These are phyloP conservation scores for Leccinum ochraceum DNA, from an alignment of 768 basidiomycete genomes.

Conservation along the genomic window DNA sequence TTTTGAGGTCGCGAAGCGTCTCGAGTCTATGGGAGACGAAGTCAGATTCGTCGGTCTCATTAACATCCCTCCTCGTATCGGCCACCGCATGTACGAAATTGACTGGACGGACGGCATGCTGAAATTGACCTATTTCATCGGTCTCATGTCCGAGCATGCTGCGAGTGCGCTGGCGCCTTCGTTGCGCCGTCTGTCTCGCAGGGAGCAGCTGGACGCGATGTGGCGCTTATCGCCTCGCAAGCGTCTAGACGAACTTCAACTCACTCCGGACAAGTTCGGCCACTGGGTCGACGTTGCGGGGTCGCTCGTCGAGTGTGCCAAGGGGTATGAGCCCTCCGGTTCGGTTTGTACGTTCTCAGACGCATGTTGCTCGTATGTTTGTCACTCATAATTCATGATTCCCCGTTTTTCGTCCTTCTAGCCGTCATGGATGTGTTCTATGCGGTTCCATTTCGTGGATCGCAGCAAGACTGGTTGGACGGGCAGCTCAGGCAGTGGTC, in stretches of 20 bases:
- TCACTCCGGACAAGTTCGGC: background rate
- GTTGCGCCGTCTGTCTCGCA: background rate
- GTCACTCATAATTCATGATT: background rate
- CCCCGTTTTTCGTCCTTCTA: background rate
- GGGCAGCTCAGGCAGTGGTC: constrained; percentile 21
- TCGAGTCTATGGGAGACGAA: background rate
- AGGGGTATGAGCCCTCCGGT: constrained; percentile 1
- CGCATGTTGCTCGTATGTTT: background rate
- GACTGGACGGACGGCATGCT: background rate
- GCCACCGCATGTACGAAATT: background rate
- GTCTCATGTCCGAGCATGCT: background rate
- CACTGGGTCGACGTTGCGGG: background rate
- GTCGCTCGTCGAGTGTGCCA: background rate
- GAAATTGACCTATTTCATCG: background rate
- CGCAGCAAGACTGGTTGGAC: constrained; percentile 23
- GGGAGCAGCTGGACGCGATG: background rate
- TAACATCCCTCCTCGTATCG: background rate
- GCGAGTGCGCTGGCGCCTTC: background rate
- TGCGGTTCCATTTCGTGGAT: constrained; percentile 16
- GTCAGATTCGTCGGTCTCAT: background rate
- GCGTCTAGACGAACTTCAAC: background rate
- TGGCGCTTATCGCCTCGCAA: background rate
- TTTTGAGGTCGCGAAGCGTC: background rate
- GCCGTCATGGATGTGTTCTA: constrained; percentile 20
- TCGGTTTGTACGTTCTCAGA: constrained; percentile 23